Base-by-base conservation (phyloP, 2,329 filamentous ascomycete species). In the Parasarocladium wereldwijsianum region DNA sequence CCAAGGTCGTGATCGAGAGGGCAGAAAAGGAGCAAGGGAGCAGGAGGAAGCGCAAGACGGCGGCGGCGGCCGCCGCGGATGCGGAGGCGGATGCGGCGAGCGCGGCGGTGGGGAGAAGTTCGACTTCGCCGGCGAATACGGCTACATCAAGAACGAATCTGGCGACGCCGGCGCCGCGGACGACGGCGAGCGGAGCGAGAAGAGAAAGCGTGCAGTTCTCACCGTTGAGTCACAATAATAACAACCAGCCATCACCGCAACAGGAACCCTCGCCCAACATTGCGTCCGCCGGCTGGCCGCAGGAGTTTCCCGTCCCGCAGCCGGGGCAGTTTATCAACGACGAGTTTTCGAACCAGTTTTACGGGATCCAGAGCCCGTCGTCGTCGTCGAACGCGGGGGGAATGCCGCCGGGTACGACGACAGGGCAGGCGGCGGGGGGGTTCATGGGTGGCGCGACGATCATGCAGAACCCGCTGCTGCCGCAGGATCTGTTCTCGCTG, bases 401-500 rank as follows among this genome's bases (percentile, higher is more conserved):
- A 9, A 36, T 45, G 24, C 35, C 35, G 11, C 37, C 43, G 6
- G 46, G 47, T n/a, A n/a, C n/a, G n/a, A n/a, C n/a, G n/a, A n/a
- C n/a, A n/a, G n/a, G n/a, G n/a, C n/a, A n/a, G n/a, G n/a, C n/a
- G n/a, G n/a, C n/a, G n/a, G n/a, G n/a, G n/a, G n/a, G n/a, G n/a
- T n/a, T n/a, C n/a, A n/a, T n/a, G n/a, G n/a, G n/a, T n/a, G 46
- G 45, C 6, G 38, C 39, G 17, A 11, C 16, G 11, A 26, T 31
- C 23, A 85, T 86, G 46, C 78, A 86, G 44, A 81, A 92, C 40
- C 86, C 86, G 0, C 78, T 93, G 44, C 72, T 96, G 14, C 87
- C 90, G 4, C 84, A 87, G 43, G 90, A 96, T 54, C 55, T 96
- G 16, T 98, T 90, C 74, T 80, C 87, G 50, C 76, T 96, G 70